phyloP scores from a whole-genome alignment of 2,329 filamentous ascomycete species.

The Myriosclerotinia duriaeana region DNA sequence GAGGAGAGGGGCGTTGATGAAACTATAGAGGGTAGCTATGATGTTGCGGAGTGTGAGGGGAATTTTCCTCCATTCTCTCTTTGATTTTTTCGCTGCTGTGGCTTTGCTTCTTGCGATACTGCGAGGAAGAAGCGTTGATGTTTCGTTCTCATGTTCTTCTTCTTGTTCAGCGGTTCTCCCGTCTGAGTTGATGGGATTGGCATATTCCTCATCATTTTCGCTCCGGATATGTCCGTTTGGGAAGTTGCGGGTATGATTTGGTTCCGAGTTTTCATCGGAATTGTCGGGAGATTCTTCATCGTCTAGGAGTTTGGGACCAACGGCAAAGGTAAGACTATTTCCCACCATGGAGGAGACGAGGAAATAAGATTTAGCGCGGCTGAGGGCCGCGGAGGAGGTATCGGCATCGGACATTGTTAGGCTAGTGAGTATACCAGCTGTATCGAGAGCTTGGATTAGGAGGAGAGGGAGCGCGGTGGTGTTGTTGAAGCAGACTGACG shows the following conservation, averaged over 20 bases:
- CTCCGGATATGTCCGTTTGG: constrained; percentile 1
- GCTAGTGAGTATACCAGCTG: constrained; percentile 53
- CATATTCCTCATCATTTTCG: constrained; percentile 35
- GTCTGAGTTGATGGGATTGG: constrained; percentile 32
- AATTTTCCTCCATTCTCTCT: constrained; percentile 28
- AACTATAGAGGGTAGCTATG: constrained; percentile 43
- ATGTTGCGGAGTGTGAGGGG: constrained; percentile 26
- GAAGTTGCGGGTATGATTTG: background rate
- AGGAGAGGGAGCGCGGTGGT: constrained; percentile 49
- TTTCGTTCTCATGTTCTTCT: constrained; percentile 32
- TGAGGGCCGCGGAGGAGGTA: constrained; percentile 50
- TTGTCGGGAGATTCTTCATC: constrained; percentile 43
- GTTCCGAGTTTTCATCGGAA: constrained; percentile 33
- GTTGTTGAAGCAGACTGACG: constrained; percentile 45
- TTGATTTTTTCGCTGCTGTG: background rate
- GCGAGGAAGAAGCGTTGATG: constrained; percentile 30
- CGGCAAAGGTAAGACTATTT: constrained; percentile 62
- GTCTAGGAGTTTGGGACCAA: constrained; percentile 60
- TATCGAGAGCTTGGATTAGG: constrained; percentile 43
- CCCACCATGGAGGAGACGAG: constrained; percentile 58
- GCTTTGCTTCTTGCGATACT: constrained; percentile 17
- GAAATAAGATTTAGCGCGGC: constrained; percentile 64
- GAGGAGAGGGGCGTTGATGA: constrained; percentile 61
- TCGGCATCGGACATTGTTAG: constrained; percentile 46
- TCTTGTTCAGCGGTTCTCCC: constrained; percentile 35